Conservation (phyloP, 1,284 basidiomycete genomes). For the Kwoniella shivajii region DNA sequence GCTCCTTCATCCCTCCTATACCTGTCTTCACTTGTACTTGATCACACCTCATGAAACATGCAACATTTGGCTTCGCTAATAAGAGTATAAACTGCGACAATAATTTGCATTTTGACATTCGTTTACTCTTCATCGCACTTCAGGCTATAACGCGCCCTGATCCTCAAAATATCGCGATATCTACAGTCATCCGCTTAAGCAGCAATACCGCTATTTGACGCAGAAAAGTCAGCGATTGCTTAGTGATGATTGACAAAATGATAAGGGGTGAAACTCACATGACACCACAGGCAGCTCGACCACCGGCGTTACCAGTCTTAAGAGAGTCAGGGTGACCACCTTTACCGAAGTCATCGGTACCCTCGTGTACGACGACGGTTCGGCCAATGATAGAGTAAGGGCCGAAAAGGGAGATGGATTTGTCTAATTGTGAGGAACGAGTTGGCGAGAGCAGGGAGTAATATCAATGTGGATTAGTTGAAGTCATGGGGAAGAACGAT, state of each 20-base stretch:
- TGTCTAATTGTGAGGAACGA: conserved; percentile 54
- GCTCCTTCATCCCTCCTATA: too few relatives aligned
- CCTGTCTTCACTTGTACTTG: too few relatives aligned
- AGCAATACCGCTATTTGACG: conserved; percentile 10
- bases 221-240: background rate
- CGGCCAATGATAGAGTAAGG: conserved; percentile 70
- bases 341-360: conserved; percentile 71
- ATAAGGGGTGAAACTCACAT: conserved; percentile 59
- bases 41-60: too few relatives aligned
- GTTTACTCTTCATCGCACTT: background rate
- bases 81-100: background rate
- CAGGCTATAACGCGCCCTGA: too few relatives aligned
- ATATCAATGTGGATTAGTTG: background rate
- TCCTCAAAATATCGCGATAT: too few relatives aligned
- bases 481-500: background rate
- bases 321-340: conserved; percentile 68
- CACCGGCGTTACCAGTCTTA: conserved; percentile 74
- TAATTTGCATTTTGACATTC: background rate
- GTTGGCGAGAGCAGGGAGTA: background rate
- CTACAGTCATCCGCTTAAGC: conserved; percentile 5
- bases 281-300: conserved; percentile 71
- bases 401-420: conserved; percentile 68
- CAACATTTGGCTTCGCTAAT: background rate
- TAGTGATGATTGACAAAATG: background rate
- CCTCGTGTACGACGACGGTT: conserved; percentile 62